Evolutionary conservation across 2,329 filamentous ascomycete genomes (phyloP).

Genomic region (Albifimbria verrucaria): DNA sequence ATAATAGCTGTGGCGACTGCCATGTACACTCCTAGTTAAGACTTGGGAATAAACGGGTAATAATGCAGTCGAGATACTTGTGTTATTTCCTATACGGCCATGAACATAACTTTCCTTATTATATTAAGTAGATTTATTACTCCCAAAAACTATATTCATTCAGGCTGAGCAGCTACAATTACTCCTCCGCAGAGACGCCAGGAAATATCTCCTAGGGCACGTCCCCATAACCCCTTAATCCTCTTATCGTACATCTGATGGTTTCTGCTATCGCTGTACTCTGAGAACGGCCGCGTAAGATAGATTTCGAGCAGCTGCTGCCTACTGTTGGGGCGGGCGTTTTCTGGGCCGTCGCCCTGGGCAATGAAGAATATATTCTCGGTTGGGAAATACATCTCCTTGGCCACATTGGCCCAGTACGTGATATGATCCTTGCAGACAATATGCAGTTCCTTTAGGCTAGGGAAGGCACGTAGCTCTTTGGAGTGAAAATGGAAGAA

Average conservation of each 20-base stretch:
- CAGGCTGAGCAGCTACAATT: not conserved
- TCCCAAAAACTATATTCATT: no score
- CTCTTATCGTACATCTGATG: not conserved
- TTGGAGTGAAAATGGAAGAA: not conserved
- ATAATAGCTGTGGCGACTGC: not conserved
- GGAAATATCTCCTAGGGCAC: not conserved
- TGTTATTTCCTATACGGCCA: not conserved
- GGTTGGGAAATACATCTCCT: not conserved
- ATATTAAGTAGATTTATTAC: no score
- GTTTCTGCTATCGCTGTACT: not conserved
- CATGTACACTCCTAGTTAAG: not conserved
- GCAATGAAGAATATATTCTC: conserved; percentile 1
- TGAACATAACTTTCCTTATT: not conserved
- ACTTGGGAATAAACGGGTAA: not conserved
- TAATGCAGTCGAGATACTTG: not conserved
- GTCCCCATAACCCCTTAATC: not conserved
- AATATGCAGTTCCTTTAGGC: conserved; percentile 4
- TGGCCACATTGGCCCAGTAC: not conserved
- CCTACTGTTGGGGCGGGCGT: not conserved
- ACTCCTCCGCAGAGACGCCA: not conserved
- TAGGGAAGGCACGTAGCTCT: not conserved
- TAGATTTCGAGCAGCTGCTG: not conserved
- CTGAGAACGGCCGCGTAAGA: not conserved
- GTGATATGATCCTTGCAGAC: not conserved
- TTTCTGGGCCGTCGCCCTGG: not conserved